phyloP scores from a whole-genome alignment of 176 grass and related monocot genomes.

The Pharus latifolius region DNA sequence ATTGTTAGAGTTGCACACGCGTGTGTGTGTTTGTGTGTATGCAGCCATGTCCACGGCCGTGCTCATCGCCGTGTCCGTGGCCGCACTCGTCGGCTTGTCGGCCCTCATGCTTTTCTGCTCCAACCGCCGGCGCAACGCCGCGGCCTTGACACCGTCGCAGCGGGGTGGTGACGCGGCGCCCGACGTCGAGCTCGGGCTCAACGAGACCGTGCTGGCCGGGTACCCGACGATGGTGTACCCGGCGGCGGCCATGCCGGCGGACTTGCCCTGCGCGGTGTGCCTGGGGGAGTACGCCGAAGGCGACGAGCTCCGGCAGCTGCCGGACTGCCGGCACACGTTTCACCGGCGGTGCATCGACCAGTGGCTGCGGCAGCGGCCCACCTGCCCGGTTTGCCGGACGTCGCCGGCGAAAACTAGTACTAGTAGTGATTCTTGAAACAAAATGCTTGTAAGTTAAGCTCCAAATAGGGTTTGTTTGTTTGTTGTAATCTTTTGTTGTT shows the following conservation, averaged over 20 bases:
- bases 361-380: constrained; percentile 36
- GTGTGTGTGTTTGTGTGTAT: neutral
- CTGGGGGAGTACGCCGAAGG: constrained; percentile 24
- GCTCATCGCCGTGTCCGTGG: neutral
- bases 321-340: constrained; percentile 45
- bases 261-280: constrained; percentile 28
- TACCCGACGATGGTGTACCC: constrained; percentile 25
- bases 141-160: neutral
- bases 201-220: constrained; percentile 12
- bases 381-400: constrained; percentile 52
- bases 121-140: neutral
- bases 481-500: too few species aligned
- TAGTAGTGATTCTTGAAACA: too few species aligned
- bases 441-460: too few species aligned
- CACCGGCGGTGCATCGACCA: constrained; percentile 42
- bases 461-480: too few species aligned
- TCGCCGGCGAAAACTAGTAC: too few species aligned
- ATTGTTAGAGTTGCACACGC: neutral
- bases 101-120: neutral
- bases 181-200: constrained; percentile 8
- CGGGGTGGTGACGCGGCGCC: neutral
- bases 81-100: neutral
- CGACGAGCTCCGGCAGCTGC: constrained; percentile 34
- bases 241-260: neutral
- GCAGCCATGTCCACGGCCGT: neutral